A percentile compares a stretch with the other conserved stretches of the same genome.
These are phyloP conservation scores for Pseudogymnoascus sp. DNA, from an alignment of 2,329 filamentous ascomycete genomes.

Conservation along the genomic window DNA sequence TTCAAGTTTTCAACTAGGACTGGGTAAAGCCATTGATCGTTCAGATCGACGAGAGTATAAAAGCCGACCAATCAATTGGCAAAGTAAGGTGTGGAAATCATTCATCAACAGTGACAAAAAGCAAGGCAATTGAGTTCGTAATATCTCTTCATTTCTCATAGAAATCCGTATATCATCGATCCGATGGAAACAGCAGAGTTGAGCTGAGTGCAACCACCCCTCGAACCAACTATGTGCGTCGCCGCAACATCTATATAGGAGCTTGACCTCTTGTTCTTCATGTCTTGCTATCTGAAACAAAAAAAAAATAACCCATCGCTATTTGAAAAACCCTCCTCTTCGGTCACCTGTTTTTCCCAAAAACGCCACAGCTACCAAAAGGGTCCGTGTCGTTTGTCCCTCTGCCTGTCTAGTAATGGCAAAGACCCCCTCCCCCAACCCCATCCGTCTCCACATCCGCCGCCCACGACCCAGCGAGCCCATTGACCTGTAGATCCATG, in stretches of 20 bases:
- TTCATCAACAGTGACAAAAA: neutral
- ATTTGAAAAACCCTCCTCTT: neutral
- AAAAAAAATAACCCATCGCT: neutral
- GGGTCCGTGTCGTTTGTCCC: neutral
- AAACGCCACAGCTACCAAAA: neutral
- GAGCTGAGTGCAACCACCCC: neutral
- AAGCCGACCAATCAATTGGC: neutral
- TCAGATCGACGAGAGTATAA: neutral
- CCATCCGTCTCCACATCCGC: constrained; percentile 74
- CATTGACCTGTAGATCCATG: constrained; percentile 42
- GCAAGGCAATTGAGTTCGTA: neutral
- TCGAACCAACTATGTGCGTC: constrained; percentile 5
- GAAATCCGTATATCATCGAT: neutral
- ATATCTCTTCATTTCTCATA: neutral
- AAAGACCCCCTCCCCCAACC: constrained; percentile 53
- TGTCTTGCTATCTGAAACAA: neutral
- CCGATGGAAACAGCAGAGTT: constrained; percentile 3
- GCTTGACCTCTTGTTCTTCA: neutral
- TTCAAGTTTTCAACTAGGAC: neutral
- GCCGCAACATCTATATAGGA: neutral
- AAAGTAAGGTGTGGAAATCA: neutral
- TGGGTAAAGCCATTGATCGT: neutral
- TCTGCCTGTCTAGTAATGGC: constrained; percentile 22
- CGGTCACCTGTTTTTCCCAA: neutral
- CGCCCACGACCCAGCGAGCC: constrained; percentile 80